phyloP scores from a whole-genome alignment of 2,329 filamentous ascomycete genomes.

The Rugonectria rugulosa region DNA sequence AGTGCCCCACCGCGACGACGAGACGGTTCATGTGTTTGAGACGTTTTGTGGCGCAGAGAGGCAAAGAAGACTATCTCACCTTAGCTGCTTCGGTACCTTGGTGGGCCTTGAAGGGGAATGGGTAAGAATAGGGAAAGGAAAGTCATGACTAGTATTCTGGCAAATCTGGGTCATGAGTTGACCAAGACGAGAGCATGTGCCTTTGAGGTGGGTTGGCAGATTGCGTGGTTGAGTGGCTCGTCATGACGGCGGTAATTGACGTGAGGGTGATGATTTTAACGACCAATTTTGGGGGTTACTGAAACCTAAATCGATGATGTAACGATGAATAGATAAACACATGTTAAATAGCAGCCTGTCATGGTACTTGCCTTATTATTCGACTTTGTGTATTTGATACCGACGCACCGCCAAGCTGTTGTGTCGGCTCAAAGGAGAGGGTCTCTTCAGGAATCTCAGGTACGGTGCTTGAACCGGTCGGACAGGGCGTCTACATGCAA shows the following conservation, averaged over 20 bases:
- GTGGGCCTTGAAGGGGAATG: slow-evolving; percentile 15
- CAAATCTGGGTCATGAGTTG: slow-evolving; percentile 11
- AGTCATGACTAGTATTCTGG: slow-evolving; percentile 13
- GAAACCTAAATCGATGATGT: too few relatives aligned
- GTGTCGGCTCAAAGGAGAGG: too few relatives aligned
- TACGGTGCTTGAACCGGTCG: too few relatives aligned
- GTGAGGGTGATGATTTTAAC: not conserved
- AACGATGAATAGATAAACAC: too few relatives aligned
- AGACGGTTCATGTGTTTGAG: slow-evolving; percentile 9
- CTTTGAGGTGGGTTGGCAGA: not conserved
- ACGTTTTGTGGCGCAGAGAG: slow-evolving; percentile 17
- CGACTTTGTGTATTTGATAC: too few relatives aligned
- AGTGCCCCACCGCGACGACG: slow-evolving; percentile 22
- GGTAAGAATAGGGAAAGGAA: not conserved
- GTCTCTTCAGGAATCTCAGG: too few relatives aligned
- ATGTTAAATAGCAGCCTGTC: too few relatives aligned
- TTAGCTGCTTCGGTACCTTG: too few relatives aligned
- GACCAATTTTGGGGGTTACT: not conserved
- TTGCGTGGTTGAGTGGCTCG: not conserved
- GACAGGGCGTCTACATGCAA: too few relatives aligned
- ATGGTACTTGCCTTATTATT: too few relatives aligned
- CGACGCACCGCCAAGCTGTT: too few relatives aligned
- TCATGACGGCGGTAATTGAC: slow-evolving; percentile 4
- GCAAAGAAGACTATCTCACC: too few relatives aligned
- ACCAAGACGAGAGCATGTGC: not conserved